Percentiles rank a stretch among this genome's conserved stretches.
Conservation (phyloP, 2,329 filamentous ascomycete species). For the Escovopsis sp. region DNA sequence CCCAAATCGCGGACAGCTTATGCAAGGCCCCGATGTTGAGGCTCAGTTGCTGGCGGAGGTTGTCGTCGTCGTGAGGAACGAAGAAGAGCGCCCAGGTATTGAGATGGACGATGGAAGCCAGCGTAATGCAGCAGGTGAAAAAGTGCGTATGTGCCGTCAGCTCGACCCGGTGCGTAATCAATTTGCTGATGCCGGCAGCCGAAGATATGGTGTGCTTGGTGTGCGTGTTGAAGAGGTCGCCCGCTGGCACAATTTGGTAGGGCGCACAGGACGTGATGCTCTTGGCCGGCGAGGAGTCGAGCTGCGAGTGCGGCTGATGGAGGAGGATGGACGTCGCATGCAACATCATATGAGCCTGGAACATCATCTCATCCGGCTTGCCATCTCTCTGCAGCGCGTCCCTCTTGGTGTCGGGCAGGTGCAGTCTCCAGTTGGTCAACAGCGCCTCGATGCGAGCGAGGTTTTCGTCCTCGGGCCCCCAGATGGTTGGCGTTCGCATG, state of each 20-base stretch:
- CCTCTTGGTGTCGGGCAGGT: slow-evolving; percentile 57
- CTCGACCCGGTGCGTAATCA: slow-evolving; percentile 58
- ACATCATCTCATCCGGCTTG: slow-evolving; percentile 74
- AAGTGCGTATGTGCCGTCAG: slow-evolving; percentile 66
- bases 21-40: slow-evolving; percentile 66
- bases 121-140: slow-evolving; percentile 65
- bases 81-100: slow-evolving; percentile 59
- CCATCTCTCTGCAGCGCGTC: slow-evolving; percentile 55
- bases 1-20: slow-evolving; percentile 54
- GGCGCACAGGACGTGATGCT: slow-evolving; percentile 52
- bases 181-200: slow-evolving; percentile 59
- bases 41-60: slow-evolving; percentile 58
- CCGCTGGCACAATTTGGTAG: slow-evolving; percentile 33
- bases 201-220: slow-evolving; percentile 69
- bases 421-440: slow-evolving; percentile 60
- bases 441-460: slow-evolving; percentile 35
- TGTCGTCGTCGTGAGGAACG: slow-evolving; percentile 44
- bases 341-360: slow-evolving; percentile 74
- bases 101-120: slow-evolving; percentile 68
- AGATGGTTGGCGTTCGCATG: slow-evolving; percentile 40
- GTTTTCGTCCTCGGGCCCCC: slow-evolving; percentile 37
- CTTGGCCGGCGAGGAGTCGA: slow-evolving; percentile 45
- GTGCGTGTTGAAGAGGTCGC: slow-evolving; percentile 45
- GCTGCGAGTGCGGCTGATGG: slow-evolving; percentile 64
- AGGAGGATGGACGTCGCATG: slow-evolving; percentile 54